Percentiles rank a stretch among this genome's conserved stretches.
phyloP scores from a whole-genome alignment of 306 rosid genomes.

The Vigna radiata region DNA sequence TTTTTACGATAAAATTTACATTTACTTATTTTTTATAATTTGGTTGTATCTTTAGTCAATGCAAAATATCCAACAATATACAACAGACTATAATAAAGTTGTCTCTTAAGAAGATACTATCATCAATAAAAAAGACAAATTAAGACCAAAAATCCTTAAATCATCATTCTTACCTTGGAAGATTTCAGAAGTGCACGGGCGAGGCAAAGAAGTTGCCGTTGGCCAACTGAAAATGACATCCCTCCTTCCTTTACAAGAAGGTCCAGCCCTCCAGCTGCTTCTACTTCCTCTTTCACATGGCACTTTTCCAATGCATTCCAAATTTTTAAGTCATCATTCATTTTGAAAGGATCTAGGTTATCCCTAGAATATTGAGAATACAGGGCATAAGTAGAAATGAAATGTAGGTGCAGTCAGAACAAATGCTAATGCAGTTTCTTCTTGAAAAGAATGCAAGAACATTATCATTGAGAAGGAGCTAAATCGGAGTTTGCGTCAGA shows the following conservation, averaged over 20 bases:
- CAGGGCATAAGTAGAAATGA: conserved; percentile 8
- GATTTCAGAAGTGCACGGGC: conserved; percentile 93
- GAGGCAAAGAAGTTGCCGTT: conserved; percentile 94
- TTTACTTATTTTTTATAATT: too few relatives aligned
- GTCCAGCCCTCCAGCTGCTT: conserved; percentile 82
- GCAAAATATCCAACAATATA: too few relatives aligned
- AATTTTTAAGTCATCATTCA: conserved; percentile 68
- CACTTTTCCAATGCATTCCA: conserved; percentile 86
- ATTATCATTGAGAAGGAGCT: conserved; percentile 19
- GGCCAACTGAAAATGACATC: conserved; percentile 91
- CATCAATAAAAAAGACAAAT: too few relatives aligned
- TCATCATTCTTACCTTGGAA: conserved; percentile 63
- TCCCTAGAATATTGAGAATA: conserved; percentile 58
- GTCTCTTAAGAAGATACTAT: conserved; percentile 15
- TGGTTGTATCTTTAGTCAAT: too few relatives aligned
- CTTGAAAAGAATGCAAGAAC: conserved; percentile 1
- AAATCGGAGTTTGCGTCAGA: conserved; percentile 30
- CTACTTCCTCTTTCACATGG: conserved; percentile 84
- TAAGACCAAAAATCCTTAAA: conserved; percentile 8
- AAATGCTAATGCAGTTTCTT: conserved; percentile 36
- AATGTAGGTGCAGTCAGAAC: conserved; percentile 33
- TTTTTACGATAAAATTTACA: too few relatives aligned
- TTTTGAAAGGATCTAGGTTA: conserved; percentile 82
- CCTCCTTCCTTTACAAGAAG: conserved; percentile 73
- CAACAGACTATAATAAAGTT: background rate